Base-by-base conservation (phyloP, 345 rosid species). In the Sisymbrium irio region DNA sequence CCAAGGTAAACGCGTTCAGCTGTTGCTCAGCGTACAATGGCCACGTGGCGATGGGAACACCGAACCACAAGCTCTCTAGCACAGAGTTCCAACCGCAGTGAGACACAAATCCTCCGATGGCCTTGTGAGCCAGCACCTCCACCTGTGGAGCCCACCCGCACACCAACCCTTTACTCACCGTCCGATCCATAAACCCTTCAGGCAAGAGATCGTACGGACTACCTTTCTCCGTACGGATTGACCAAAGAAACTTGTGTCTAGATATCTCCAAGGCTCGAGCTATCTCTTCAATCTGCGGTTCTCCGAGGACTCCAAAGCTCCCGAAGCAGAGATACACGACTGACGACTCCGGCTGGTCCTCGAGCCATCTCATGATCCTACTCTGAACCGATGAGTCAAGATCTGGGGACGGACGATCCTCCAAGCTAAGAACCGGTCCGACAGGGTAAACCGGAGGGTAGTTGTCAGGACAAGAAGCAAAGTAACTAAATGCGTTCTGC, bases 31-130 rank as follows among this genome's bases (percentile, higher is more conserved):
- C 85, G n/a, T 79, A 79, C 37, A 84, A 35, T 4, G 86, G 86
- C 88, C 77, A 86, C 0, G 88, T 73, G 2, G 59, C 78, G 3
- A 76, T 77, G 0, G 86, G 80, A 32, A 81, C 84, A 3, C 85
- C 83, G 42, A 44, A 67, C 90, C 85, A 79, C 61, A 86, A 55
- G 72, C 85, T 84, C 80, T 86, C 85, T 1, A 82, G 27, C 11
- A 65, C 28, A 0, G 85, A 84, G 70, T 80, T 86, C 90, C 90
- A 82, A 2, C 89, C 86, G 4, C 82, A 81, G 17, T 86, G 88
- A 13, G 88, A 82, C 7, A 86, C 75, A 18, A 86, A 82, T 4
- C 77, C 86, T 42, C 79, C 77, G 6, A 77, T 36, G 2, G 88
- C 73, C 0, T 41, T 69, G 25, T 86, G 82, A 1, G 72, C 67